phyloP scores from a whole-genome alignment of 2,329 filamentous ascomycete genomes.

The Alternaria incomplexa region DNA sequence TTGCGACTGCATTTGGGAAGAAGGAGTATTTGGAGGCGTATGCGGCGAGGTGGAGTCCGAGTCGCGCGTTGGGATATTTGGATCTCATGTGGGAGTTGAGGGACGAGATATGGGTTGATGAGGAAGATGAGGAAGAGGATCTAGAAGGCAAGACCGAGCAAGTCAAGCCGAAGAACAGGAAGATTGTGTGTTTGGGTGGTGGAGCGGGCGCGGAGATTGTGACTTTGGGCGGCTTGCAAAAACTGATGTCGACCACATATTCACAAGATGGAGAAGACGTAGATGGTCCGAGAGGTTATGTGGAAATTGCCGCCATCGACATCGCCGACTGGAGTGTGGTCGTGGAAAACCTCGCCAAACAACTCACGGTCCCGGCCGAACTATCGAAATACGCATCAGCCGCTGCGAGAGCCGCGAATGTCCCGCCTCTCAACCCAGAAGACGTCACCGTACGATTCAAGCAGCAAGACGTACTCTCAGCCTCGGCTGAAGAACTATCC shows the following conservation, averaged over 20 bases:
- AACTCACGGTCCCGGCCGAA: constrained; percentile 59
- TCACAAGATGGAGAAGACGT: background rate
- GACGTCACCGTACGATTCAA: constrained; percentile 51
- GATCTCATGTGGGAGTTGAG: constrained; percentile 57
- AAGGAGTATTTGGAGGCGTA: constrained; percentile 79
- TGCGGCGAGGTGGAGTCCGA: constrained; percentile 88
- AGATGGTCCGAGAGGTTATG: background rate
- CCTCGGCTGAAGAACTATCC: constrained; percentile 46
- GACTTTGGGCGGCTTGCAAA: constrained; percentile 63
- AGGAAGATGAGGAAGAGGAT: background rate
- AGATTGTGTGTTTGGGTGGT: constrained; percentile 66
- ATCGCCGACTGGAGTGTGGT: constrained; percentile 78
- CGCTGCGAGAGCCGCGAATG: constrained; percentile 51
- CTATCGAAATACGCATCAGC: constrained; percentile 58
- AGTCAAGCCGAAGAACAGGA: constrained; percentile 21
- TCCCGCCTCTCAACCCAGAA: constrained; percentile 40
- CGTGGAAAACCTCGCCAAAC: constrained; percentile 62
- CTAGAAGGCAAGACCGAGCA: background rate
- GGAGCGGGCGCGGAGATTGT: constrained; percentile 72
- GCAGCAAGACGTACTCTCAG: constrained; percentile 59
- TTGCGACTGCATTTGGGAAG: constrained; percentile 76
- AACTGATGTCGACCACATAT: constrained; percentile 34
- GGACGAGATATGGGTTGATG: constrained; percentile 17
- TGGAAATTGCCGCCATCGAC: constrained; percentile 72
- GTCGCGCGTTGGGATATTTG: constrained; percentile 82